phyloP scores from a whole-genome alignment of 2,329 filamentous ascomycete species.

The Aureobasidium sp. region DNA sequence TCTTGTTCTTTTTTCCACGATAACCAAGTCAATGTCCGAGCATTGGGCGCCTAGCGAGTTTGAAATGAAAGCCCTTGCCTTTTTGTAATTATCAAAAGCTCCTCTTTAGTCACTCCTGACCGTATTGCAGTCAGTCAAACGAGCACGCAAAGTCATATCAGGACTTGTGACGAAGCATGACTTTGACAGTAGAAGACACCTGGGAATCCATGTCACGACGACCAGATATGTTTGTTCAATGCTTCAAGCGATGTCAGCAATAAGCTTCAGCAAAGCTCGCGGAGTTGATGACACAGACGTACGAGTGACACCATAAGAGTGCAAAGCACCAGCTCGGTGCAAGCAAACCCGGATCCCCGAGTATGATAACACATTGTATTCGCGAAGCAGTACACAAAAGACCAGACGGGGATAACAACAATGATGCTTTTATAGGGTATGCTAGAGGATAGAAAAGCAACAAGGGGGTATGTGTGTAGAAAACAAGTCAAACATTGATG shows the following conservation, averaged over 20 bases:
- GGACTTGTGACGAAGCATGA: background rate
- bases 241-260: too few relatives aligned
- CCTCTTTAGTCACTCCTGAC: background rate
- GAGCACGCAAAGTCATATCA: background rate
- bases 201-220: background rate
- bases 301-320: background rate
- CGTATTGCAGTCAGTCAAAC: background rate
- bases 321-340: background rate
- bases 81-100: constrained; percentile 12
- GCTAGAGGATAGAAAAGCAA: background rate
- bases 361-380: background rate
- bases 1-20: constrained; percentile 12
- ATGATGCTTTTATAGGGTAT: background rate
- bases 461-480: background rate
- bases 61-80: constrained; percentile 12
- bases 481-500: background rate
- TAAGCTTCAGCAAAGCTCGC: too few relatives aligned
- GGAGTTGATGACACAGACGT: background rate
- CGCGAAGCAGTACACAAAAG: background rate
- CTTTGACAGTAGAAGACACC: too few relatives aligned
- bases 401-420: background rate
- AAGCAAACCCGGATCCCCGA: background rate
- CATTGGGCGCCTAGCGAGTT: constrained; percentile 15
- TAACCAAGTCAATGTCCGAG: constrained; percentile 13
- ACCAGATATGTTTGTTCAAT: background rate